These are phyloP conservation scores for Paracamarosporium sp. DNA, from an alignment of 2,329 filamentous ascomycete species.

Conservation along the genomic window DNA sequence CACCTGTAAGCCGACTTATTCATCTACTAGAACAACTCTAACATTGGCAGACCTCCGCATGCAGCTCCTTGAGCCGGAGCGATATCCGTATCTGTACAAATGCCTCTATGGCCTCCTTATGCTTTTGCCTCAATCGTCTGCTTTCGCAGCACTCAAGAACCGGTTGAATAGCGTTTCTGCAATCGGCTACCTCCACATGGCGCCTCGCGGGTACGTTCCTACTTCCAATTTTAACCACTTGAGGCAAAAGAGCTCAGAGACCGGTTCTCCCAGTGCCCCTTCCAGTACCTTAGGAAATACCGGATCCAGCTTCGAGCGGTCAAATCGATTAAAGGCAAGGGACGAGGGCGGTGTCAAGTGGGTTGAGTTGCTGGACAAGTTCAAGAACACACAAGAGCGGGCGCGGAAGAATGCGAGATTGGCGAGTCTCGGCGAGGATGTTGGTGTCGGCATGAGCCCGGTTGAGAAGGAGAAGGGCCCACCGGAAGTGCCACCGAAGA, in stretches of 20 bases:
- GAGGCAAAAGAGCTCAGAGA: slow-evolving; percentile 51
- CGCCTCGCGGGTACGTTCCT: slow-evolving; percentile 74
- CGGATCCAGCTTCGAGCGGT: slow-evolving; percentile 55
- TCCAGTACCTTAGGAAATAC: slow-evolving; percentile 31
- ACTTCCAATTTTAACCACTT: slow-evolving; percentile 47
- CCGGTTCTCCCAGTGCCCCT: slow-evolving; percentile 42
- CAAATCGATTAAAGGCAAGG: slow-evolving; percentile 79
- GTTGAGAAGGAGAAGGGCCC: slow-evolving; percentile 37
- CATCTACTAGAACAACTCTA: neutral
- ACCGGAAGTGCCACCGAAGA: slow-evolving; percentile 35
- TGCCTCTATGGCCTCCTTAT: slow-evolving; percentile 96
- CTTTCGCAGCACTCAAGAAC: slow-evolving; percentile 96
- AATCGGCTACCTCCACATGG: slow-evolving; percentile 91
- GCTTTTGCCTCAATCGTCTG: slow-evolving; percentile 97
- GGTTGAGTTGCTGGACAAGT: slow-evolving; percentile 93
- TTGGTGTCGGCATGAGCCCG: slow-evolving; percentile 24
- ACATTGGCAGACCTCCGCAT: slow-evolving; percentile 77
- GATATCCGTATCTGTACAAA: slow-evolving; percentile 94
- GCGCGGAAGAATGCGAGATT: slow-evolving; percentile 73
- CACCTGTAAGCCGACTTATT: slow-evolving; percentile 70
- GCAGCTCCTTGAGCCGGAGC: slow-evolving; percentile 93
- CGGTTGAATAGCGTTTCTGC: slow-evolving; percentile 95
- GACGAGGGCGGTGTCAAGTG: slow-evolving; percentile 88
- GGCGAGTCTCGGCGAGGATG: slow-evolving; percentile 47
- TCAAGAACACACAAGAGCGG: slow-evolving; percentile 87